Percentiles rank a stretch among this genome's conserved stretches.
phyloP scores from a whole-genome alignment of 768 basidiomycete genomes.

The Inosperma sp. region DNA sequence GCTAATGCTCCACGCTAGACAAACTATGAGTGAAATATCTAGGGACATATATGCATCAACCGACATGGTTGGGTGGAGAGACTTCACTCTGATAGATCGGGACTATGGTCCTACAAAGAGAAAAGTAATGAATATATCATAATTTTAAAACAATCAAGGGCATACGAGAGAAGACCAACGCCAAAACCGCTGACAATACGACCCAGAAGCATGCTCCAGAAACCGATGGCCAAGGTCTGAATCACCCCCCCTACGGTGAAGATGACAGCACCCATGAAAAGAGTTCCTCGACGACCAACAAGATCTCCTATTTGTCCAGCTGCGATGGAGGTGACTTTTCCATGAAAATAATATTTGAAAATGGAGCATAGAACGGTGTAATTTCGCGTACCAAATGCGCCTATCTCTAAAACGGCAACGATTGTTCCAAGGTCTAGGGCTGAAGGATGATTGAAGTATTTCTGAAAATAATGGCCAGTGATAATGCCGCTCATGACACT shows the following conservation, averaged over 20 bases:
- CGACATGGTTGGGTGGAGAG: conserved; percentile 83
- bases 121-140: not conserved
- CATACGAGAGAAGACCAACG: conserved; percentile 84
- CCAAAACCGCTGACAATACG: conserved; percentile 83
- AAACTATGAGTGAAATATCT: not conserved
- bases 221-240: conserved; percentile 80
- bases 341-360: conserved; percentile 8
- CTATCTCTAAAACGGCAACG: conserved; percentile 93
- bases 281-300: conserved; percentile 79
- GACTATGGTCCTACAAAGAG: conserved; percentile 69
- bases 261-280: conserved; percentile 76
- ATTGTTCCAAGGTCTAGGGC: conserved; percentile 82
- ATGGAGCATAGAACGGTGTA: not conserved
- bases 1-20: conserved; percentile 81
- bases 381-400: conserved; percentile 71
- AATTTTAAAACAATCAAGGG: conserved; percentile 11
- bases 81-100: conserved; percentile 96
- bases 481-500: conserved; percentile 93
- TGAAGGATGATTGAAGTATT: conserved; percentile 76
- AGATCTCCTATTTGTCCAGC: conserved; percentile 86
- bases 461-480: conserved; percentile 76
- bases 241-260: conserved; percentile 85
- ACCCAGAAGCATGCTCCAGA: conserved; percentile 76
- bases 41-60: conserved; percentile 18
- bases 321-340: conserved; percentile 88